Conservation (phyloP, 805 yeast species). For the Yarrowia phangngaensis region DNA sequence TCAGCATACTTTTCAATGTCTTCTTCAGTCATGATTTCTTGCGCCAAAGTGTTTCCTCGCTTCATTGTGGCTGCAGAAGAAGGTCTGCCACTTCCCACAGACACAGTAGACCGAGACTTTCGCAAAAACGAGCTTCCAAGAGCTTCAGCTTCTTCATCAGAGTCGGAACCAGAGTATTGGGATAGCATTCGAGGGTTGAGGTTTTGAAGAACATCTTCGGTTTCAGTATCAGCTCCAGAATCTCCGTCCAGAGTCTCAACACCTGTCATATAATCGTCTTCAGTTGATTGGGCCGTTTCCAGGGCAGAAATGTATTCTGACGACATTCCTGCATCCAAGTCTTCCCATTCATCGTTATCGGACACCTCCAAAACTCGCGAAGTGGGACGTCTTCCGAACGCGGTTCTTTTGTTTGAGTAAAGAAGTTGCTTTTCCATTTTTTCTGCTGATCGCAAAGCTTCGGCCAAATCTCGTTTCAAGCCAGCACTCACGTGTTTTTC, state of each 20-base stretch:
- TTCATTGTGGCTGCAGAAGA: background rate
- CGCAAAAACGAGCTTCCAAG: constrained; percentile 1
- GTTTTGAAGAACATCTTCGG: constrained; percentile 31
- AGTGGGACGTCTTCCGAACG: constrained; percentile 5
- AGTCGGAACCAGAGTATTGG: constrained; percentile 29
- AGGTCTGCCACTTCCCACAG: constrained; percentile 15
- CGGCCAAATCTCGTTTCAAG: constrained; percentile 35
- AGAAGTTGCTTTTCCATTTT: background rate
- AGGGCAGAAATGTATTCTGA: constrained; percentile 32
- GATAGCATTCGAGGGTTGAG: constrained; percentile 12
- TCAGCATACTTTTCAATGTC: constrained; percentile 32
- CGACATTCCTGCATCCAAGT: constrained; percentile 1
- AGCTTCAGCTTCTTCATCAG: background rate
- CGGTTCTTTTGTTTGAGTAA: constrained; percentile 4
- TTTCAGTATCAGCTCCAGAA: constrained; percentile 36
- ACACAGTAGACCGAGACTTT: background rate
- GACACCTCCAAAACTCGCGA: constrained; percentile 12
- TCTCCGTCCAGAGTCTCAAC: constrained; percentile 26
- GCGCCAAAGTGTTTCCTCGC: constrained; percentile 29
- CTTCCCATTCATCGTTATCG: constrained; percentile 20
- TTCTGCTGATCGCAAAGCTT: constrained; percentile 31
- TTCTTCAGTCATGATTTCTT: constrained; percentile 34
- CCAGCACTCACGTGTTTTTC: constrained; percentile 44
- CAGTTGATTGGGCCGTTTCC: constrained; percentile 25
- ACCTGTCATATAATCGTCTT: constrained; percentile 30